A percentile compares a stretch with the other conserved stretches of the same genome.
Evolutionary conservation across 805 yeast species (phyloP).

Genomic region (Hemisphaericaspora nanyangensis): DNA sequence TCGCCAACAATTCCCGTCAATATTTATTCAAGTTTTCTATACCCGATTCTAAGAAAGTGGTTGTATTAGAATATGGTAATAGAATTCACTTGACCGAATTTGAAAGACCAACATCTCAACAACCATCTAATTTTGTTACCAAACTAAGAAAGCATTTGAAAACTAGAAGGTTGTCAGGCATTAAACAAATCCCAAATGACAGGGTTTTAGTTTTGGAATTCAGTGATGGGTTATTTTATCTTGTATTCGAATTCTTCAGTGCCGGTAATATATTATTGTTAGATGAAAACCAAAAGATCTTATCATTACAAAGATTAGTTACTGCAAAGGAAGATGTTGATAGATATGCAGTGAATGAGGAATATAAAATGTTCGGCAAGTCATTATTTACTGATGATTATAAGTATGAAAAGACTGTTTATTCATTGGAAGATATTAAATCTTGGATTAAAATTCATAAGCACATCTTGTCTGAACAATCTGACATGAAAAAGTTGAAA

Average conservation of each 20-base stretch:
- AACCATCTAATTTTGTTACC: constrained; percentile 81
- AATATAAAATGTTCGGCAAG: constrained; percentile 58
- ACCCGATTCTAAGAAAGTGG: constrained; percentile 74
- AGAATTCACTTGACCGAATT: constrained; percentile 75
- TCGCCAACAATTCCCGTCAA: constrained; percentile 66
- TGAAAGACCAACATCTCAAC: constrained; percentile 73
- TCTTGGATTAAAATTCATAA: constrained; percentile 40
- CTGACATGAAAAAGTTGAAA: constrained; percentile 36
- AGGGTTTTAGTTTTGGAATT: constrained; percentile 82
- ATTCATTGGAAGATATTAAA: constrained; percentile 26
- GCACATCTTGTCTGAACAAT: constrained; percentile 15
- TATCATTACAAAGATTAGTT: constrained; percentile 76
- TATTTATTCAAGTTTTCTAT: constrained; percentile 75
- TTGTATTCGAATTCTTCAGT: constrained; percentile 89
- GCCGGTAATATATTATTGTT: constrained; percentile 87
- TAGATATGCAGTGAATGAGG: constrained; percentile 70
- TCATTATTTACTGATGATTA: constrained; percentile 34
- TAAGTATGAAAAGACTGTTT: constrained; percentile 13
- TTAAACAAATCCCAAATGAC: constrained; percentile 75
- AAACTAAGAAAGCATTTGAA: constrained; percentile 85
- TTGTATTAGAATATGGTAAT: constrained; percentile 85
- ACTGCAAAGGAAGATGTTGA: constrained; percentile 64
- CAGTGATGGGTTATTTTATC: constrained; percentile 72
- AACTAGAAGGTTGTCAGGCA: constrained; percentile 66
- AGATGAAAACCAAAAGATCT: constrained; percentile 62